These are phyloP conservation scores for Borovskyia barvae DNA, from an alignment of 208 protist species.

Conservation along the genomic window DNA sequence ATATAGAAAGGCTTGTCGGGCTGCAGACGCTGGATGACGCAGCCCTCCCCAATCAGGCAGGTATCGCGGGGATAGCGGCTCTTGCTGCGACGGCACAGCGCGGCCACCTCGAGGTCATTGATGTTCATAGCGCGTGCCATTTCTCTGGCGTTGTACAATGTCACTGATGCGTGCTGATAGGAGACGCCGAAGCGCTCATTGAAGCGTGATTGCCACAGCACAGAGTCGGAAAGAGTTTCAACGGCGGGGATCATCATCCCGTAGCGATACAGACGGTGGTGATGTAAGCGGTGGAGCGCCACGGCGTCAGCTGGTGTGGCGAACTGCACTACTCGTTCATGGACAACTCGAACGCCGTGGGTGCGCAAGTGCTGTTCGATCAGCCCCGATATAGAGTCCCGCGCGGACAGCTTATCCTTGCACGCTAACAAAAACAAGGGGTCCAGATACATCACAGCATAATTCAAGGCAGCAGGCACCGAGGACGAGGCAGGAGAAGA, in stretches of 20 bases:
- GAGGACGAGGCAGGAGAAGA: neutral
- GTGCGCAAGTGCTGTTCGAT: slow-evolving; percentile 20
- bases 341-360: slow-evolving; percentile 15
- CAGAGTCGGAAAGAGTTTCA: slow-evolving; percentile 19
- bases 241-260: slow-evolving; percentile 29
- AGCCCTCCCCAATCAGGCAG: slow-evolving; percentile 29
- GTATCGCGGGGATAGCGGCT: slow-evolving; percentile 15
- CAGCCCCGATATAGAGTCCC: slow-evolving; percentile 4
- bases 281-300: slow-evolving; percentile 30
- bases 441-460: slow-evolving; percentile 28
- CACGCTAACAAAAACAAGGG: neutral
- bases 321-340: slow-evolving; percentile 18
- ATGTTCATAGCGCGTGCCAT: slow-evolving; percentile 16
- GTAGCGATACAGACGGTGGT: slow-evolving; percentile 51
- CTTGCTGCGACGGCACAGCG: slow-evolving; percentile 15
- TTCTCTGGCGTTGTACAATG: slow-evolving; percentile 24
- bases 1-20: slow-evolving; percentile 47
- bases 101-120: slow-evolving; percentile 14
- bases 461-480: neutral
- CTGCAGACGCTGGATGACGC: slow-evolving; percentile 35
- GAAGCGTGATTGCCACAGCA: slow-evolving; percentile 8
- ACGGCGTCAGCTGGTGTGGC: slow-evolving; percentile 21
- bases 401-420: neutral
- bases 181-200: slow-evolving; percentile 23
- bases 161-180: slow-evolving; percentile 6